A percentile compares a stretch with the other conserved stretches of the same genome.
These are phyloP conservation scores for Lactarius deliciosus DNA, from an alignment of 768 basidiomycete genomes.

Conservation along the genomic window DNA sequence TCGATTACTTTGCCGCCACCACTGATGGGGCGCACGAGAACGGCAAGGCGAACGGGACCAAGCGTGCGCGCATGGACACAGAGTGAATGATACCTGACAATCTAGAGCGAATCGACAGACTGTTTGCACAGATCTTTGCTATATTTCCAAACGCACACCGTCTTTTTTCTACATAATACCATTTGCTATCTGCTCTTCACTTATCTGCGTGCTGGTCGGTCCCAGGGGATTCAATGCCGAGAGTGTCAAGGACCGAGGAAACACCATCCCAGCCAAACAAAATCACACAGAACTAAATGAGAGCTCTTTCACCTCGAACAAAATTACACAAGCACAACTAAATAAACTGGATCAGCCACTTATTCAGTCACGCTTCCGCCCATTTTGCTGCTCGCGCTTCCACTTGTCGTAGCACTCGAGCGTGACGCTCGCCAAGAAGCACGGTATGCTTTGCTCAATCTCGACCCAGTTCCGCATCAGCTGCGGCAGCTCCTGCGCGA, in stretches of 20 bases:
- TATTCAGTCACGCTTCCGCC: background rate
- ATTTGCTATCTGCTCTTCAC: background rate
- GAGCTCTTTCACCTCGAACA: background rate
- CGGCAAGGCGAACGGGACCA: constrained; percentile 48
- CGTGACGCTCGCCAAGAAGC: constrained; percentile 86
- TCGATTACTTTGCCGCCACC: constrained; percentile 64
- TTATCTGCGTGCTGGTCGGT: background rate
- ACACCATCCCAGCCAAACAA: background rate
- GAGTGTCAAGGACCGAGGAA: too few relatives aligned
- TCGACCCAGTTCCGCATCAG: constrained; percentile 85
- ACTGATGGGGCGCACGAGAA: constrained; percentile 33
- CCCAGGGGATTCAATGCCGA: too few relatives aligned
- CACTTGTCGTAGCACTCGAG: constrained; percentile 83
- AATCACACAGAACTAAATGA: background rate
- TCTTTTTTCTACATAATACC: background rate
- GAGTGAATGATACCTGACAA: background rate
- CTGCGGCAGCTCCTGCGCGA: constrained; percentile 70
- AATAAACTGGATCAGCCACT: too few relatives aligned
- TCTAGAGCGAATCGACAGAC: background rate
- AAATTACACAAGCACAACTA: background rate
- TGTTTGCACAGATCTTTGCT: background rate
- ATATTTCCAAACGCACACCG: background rate
- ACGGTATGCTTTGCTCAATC: constrained; percentile 81
- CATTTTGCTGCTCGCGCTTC: constrained; percentile 41
- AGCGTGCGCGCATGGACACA: constrained; percentile 58